Conservation (phyloP, 441 rosid genomes). For the Populus trichocarpa region DNA sequence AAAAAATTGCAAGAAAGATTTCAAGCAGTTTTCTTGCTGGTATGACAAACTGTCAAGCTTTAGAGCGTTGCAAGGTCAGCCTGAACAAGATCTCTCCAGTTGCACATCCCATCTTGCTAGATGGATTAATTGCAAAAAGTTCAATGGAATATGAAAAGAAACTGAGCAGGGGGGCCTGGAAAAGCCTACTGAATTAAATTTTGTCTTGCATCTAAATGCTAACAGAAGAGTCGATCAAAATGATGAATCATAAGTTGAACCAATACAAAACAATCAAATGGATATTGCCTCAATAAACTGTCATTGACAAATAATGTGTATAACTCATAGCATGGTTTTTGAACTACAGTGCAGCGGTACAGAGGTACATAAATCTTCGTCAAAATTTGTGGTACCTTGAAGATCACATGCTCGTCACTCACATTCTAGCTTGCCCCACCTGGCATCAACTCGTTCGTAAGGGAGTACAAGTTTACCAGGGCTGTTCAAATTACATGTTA, state of each 20-base stretch:
- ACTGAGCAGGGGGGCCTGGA: too few relatives aligned
- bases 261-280: not conserved
- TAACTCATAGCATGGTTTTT: not conserved
- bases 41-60: too few relatives aligned
- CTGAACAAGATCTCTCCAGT: too few relatives aligned
- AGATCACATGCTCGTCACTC: conserved; percentile 82
- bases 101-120: too few relatives aligned
- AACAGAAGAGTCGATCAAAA: not conserved
- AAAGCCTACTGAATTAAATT: too few relatives aligned
- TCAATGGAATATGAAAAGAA: too few relatives aligned
- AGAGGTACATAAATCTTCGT: not conserved
- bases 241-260: not conserved
- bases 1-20: too few relatives aligned
- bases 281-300: not conserved
- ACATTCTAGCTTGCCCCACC: conserved; percentile 98
- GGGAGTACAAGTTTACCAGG: too few relatives aligned
- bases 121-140: too few relatives aligned
- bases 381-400: conserved; percentile 40
- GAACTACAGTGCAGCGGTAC: not conserved
- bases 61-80: too few relatives aligned
- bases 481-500: conserved; percentile 22
- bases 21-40: too few relatives aligned
- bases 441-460: conserved; percentile 65
- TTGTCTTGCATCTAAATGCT: too few relatives aligned
- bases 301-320: not conserved